Percentiles rank a stretch among this genome's conserved stretches.
phyloP scores from a whole-genome alignment of 371 early-diverging fungal genomes.

The Mucor racemosus region DNA sequence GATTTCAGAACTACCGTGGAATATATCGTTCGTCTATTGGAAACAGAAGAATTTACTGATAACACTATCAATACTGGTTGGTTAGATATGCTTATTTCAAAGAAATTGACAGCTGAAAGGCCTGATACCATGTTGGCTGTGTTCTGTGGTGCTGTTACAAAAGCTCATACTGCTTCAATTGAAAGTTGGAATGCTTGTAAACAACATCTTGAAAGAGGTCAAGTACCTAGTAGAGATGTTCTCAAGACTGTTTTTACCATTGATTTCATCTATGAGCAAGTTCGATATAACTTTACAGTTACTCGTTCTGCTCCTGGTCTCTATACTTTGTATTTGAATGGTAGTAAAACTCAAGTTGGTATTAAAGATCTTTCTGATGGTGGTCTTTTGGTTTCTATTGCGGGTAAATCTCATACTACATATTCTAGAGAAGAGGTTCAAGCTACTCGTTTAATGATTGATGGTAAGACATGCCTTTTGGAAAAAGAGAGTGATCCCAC shows the following conservation, averaged over 20 bases:
- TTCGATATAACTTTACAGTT: constrained; percentile 87
- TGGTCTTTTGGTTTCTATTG: constrained; percentile 89
- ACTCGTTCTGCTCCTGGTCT: constrained; percentile 81
- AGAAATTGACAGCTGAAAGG: constrained; percentile 88
- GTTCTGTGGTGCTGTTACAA: constrained; percentile 91
- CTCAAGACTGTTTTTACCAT: constrained; percentile 78
- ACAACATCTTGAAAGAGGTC: constrained; percentile 86
- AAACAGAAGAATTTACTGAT: constrained; percentile 85
- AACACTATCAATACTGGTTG: constrained; percentile 96
- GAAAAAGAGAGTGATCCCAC: constrained; percentile 97
- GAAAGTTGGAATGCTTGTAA: constrained; percentile 66
- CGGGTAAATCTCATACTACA: constrained; percentile 88
- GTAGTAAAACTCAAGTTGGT: constrained; percentile 80
- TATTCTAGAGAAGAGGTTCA: constrained; percentile 92
- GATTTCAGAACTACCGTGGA: constrained; percentile 98
- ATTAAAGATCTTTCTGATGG: constrained; percentile 90
- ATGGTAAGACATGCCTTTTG: constrained; percentile 91
- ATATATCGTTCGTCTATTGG: constrained; percentile 93
- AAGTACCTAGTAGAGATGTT: constrained; percentile 80
- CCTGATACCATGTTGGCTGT: constrained; percentile 91
- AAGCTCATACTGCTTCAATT: constrained; percentile 72
- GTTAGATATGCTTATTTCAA: constrained; percentile 93
- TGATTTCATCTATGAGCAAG: constrained; percentile 90
- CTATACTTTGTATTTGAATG: constrained; percentile 82
- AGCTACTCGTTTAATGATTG: constrained; percentile 87